Percentiles rank a stretch among this genome's conserved stretches.
Evolutionary conservation across 2,329 filamentous ascomycete genomes (phyloP).

Genomic region (Hypoxylon sp.): DNA sequence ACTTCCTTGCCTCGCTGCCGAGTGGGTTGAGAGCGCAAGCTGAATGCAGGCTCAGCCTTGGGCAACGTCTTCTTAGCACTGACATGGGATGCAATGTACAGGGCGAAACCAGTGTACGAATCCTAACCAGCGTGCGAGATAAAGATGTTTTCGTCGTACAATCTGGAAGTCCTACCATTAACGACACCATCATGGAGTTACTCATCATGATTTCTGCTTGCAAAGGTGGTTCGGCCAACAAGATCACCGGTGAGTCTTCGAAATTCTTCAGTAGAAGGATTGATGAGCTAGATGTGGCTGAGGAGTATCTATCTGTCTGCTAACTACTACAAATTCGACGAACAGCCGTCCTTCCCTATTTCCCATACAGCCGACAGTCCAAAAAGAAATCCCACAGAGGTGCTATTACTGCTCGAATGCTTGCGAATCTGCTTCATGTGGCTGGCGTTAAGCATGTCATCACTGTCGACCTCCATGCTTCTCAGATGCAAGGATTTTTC

Average conservation of each 20-base stretch:
- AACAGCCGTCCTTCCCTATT: slow-evolving; percentile 88
- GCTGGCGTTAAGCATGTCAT: slow-evolving; percentile 98
- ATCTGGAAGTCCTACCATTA: slow-evolving; percentile 94
- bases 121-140: slow-evolving; percentile 84
- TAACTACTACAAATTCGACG: slow-evolving; percentile 24
- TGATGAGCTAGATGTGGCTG: slow-evolving; percentile 4
- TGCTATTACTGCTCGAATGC: slow-evolving; percentile 95
- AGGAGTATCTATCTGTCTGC: slow-evolving; percentile 25
- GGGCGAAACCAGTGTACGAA: slow-evolving; percentile 77
- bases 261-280: slow-evolving; percentile 2
- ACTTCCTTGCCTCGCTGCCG: slow-evolving; percentile 22
- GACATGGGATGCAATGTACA: slow-evolving; percentile 52
- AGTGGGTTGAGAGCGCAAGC: slow-evolving; percentile 27
- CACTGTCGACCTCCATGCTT: slow-evolving; percentile 94
- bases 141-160: slow-evolving; percentile 99
- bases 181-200: slow-evolving; percentile 99
- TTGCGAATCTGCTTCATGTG: slow-evolving; percentile 92
- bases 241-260: slow-evolving; percentile 82
- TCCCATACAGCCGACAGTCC: slow-evolving; percentile 98
- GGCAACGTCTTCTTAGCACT: slow-evolving; percentile 35
- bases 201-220: slow-evolving; percentile 99
- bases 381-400: slow-evolving; percentile 99
- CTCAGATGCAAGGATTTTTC: slow-evolving; percentile 99
- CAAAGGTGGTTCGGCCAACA: slow-evolving; percentile 96
- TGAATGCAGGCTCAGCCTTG: slow-evolving; percentile 19